Evolutionary conservation across 192 early-diverging fungal genomes (phyloP).

Genomic region (Obelidium mucronatum): DNA sequence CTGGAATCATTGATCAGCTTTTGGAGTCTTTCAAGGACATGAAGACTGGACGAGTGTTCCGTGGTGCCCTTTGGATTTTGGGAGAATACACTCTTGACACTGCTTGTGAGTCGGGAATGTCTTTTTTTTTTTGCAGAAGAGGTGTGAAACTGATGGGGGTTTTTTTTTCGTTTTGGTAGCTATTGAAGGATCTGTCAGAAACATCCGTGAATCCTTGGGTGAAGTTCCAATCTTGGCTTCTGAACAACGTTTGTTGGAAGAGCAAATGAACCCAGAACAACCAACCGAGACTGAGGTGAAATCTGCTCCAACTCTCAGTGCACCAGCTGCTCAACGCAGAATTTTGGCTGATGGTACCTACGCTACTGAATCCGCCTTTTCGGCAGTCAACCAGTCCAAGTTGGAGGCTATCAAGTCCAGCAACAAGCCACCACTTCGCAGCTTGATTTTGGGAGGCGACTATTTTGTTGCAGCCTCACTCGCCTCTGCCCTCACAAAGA

Average conservation of each 20-base stretch:
- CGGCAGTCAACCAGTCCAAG: slow-evolving; percentile 52
- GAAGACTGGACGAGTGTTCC: slow-evolving; percentile 90
- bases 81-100: slow-evolving; percentile 86
- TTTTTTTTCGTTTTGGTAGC: slow-evolving; percentile 22
- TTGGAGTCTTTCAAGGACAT: slow-evolving; percentile 87
- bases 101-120: not conserved
- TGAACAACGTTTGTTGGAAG: slow-evolving; percentile 82
- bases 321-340: slow-evolving; percentile 65
- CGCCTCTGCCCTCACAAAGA: slow-evolving; percentile 87
- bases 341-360: slow-evolving; percentile 97
- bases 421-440: slow-evolving; percentile 73
- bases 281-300: slow-evolving; percentile 53
- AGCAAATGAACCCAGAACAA: slow-evolving; percentile 58
- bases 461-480: slow-evolving; percentile 92
- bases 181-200: slow-evolving; percentile 85
- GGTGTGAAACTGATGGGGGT: not conserved
- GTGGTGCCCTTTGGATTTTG: slow-evolving; percentile 98
- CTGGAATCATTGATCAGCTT: slow-evolving; percentile 81
- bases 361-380: slow-evolving; percentile 92
- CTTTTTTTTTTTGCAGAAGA: not conserved
- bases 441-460: slow-evolving; percentile 90
- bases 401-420: slow-evolving; percentile 40
- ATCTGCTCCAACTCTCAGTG: slow-evolving; percentile 34
- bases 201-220: slow-evolving; percentile 84
- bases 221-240: slow-evolving; percentile 94